Percentiles rank a stretch among this genome's conserved stretches.
Evolutionary conservation across 306 rosid species (phyloP).

Genomic region (Boehmeria nivea): DNA sequence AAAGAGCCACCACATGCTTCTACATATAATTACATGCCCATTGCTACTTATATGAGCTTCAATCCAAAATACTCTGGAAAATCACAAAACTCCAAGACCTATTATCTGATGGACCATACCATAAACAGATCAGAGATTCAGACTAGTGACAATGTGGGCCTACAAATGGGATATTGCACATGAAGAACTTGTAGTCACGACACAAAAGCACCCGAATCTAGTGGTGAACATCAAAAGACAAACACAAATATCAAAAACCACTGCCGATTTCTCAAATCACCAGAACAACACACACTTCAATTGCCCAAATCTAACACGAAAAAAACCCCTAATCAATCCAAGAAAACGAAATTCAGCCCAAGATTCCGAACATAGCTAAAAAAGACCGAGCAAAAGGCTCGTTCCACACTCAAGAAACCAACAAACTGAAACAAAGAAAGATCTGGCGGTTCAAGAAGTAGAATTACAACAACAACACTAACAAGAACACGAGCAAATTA

Average conservation of each 20-base stretch:
- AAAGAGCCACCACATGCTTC: too few species aligned
- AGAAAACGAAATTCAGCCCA: background rate
- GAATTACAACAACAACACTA: background rate
- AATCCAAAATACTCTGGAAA: background rate
- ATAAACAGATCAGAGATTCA: slow-evolving; percentile 3
- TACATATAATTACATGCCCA: background rate
- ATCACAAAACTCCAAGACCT: background rate
- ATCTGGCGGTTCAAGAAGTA: slow-evolving; percentile 20
- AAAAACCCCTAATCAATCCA: background rate
- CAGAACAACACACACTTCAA: background rate
- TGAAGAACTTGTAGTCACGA: background rate
- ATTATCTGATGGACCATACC: background rate
- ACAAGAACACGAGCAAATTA: background rate
- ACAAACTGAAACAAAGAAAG: too few species aligned
- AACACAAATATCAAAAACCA: background rate
- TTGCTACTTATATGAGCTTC: background rate
- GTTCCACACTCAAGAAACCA: too few species aligned
- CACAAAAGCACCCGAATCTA: background rate
- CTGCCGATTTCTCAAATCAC: background rate
- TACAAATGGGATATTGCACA: background rate
- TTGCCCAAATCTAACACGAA: slow-evolving; percentile 6
- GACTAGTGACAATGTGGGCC: slow-evolving; percentile 8
- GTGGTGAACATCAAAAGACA: background rate
- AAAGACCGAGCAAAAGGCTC: slow-evolving; percentile 1
- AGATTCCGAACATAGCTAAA: background rate